These are phyloP conservation scores for Arachis monticola DNA, from an alignment of 331 rosid genomes.

Conservation along the genomic window DNA sequence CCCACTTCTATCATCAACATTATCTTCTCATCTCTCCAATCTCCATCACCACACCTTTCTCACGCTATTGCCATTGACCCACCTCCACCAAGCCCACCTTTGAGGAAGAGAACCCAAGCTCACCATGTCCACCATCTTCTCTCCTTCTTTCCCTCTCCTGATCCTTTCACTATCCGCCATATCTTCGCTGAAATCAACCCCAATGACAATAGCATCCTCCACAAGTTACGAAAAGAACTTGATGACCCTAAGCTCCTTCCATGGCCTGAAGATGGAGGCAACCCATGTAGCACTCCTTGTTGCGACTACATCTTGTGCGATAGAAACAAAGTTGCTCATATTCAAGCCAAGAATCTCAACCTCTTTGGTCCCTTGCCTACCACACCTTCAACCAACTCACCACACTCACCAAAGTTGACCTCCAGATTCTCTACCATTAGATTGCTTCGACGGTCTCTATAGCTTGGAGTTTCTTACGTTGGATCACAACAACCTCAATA, in stretches of 20 bases:
- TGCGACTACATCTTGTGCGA: constrained; percentile 70
- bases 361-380: constrained; percentile 72
- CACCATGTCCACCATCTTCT: constrained; percentile 41
- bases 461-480: constrained; percentile 70
- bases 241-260: constrained; percentile 68
- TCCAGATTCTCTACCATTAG: constrained; percentile 81
- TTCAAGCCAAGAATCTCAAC: constrained; percentile 72
- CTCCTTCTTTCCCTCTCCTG: neutral
- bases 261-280: constrained; percentile 65
- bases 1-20: too few species aligned
- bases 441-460: constrained; percentile 68
- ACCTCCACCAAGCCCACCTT: too few species aligned
- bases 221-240: constrained; percentile 58
- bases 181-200: constrained; percentile 59
- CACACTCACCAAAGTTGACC: constrained; percentile 67
- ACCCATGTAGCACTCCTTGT: constrained; percentile 67
- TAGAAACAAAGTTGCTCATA: constrained; percentile 62
- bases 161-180: constrained; percentile 33
- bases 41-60: too few species aligned
- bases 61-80: too few species aligned
- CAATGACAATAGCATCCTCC: constrained; percentile 60
- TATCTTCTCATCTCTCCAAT: too few species aligned
- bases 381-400: constrained; percentile 64
- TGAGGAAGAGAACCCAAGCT: neutral
- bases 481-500: constrained; percentile 67